phyloP scores from a whole-genome alignment of 2,329 filamentous ascomycete genomes.

The Talaromyces sp. region DNA sequence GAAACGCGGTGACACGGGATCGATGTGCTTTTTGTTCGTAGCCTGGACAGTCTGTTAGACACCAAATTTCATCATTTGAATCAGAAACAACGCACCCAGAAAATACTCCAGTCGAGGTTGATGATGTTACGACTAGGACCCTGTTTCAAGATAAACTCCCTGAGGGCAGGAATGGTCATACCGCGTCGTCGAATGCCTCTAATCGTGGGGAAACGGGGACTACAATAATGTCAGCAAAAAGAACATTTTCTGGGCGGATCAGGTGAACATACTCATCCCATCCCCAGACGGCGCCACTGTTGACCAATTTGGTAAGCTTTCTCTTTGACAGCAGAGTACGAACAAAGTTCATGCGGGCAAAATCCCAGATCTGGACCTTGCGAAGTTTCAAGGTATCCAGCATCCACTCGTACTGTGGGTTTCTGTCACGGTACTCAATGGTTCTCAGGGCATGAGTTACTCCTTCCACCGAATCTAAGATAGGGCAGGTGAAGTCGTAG shows the following conservation, averaged over 20 bases:
- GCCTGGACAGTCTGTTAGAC: constrained; percentile 14
- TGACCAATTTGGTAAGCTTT: constrained; percentile 48
- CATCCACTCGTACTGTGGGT: constrained; percentile 50
- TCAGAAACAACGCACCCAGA: constrained; percentile 31
- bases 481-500: constrained; percentile 62
- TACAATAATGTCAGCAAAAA: background rate
- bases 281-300: constrained; percentile 44
- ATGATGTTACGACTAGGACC: constrained; percentile 46
- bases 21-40: constrained; percentile 74
- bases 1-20: constrained; percentile 68
- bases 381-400: constrained; percentile 43
- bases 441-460: constrained; percentile 62
- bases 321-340: constrained; percentile 48
- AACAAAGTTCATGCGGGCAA: constrained; percentile 50
- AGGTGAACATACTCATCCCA: constrained; percentile 39
- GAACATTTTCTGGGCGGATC: background rate
- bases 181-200: constrained; percentile 46
- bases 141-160: constrained; percentile 49
- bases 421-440: constrained; percentile 54
- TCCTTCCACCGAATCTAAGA: constrained; percentile 59
- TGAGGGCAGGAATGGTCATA: constrained; percentile 44
- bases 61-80: background rate
- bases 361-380: constrained; percentile 47
- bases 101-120: constrained; percentile 46
- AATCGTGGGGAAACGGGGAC: constrained; percentile 47